Base-by-base conservation (phyloP, 441 rosid species). In the Populus hybrid region DNA sequence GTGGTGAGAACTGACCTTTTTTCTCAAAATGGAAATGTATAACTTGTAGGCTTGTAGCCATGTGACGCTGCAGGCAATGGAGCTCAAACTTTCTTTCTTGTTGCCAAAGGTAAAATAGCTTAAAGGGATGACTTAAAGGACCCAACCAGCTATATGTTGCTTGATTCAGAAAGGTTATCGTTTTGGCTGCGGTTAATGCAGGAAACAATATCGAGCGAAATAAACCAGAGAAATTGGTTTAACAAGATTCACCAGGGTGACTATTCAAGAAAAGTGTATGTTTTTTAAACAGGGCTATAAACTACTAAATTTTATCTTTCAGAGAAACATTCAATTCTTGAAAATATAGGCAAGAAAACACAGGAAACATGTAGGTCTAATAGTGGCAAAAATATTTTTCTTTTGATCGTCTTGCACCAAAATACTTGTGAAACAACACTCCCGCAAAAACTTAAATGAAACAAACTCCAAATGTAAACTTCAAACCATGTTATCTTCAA, bases 361-460 rank as follows among this genome's bases (percentile, higher is more conserved):
- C 34, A 66, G 69, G 69, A 66, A 66, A 26, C 68, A 42, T 42
- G 14, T 3, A 42, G 50, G 50, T 10, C 14, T 42, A 42, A 54
- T 54, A 18, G n/a, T 6, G 8, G 61, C 61, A 54, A 6, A 18
- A 10, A 42, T 42, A 42, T 42, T 42, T 42, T 42, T 54, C 61
- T 18, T 18, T 54, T 18, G 61, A 18, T 16, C 21, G 6, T 16
- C n/a, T 54, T 0, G 61, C 7, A 18, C n/a, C 61, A 67, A 73
- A 63, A 71, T 36, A 35, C 8, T 40, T 65, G 75, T 21, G 75
- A 59, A 18, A 74, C n/a, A 63, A 81, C 81, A 83, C 36, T 64
- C 76, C 67, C 10, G 10, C 36, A 68, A 61, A 68, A 67, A 20
- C 26, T 34, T 63, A 54, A 20, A 57, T 67, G 28, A 79, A 78